These are phyloP conservation scores for Russula virescens DNA, from an alignment of 768 basidiomycete genomes.

Conservation along the genomic window DNA sequence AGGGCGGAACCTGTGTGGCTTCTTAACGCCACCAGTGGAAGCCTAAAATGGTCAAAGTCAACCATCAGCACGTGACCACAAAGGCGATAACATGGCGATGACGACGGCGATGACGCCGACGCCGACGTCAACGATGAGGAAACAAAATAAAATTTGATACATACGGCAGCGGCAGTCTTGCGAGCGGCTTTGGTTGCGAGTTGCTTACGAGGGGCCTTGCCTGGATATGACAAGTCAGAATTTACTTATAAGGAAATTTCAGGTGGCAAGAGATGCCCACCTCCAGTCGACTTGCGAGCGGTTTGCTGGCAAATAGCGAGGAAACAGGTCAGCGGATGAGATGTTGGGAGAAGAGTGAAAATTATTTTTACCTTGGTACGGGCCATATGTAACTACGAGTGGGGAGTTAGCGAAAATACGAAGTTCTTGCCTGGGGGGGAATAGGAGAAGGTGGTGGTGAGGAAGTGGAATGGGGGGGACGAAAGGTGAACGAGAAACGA, in stretches of 20 bases:
- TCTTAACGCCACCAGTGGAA: conserved; percentile 97
- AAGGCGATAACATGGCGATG: conserved; percentile 2
- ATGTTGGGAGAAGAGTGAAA: neutral
- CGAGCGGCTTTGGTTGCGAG: conserved; percentile 94
- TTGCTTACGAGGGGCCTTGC: conserved; percentile 90
- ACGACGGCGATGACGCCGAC: conserved; percentile 23
- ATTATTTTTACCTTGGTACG: conserved; percentile 67
- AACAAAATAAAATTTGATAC: conserved; percentile 31
- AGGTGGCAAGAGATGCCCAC: conserved; percentile 43
- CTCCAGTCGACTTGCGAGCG: conserved; percentile 98
- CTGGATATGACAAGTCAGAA: conserved; percentile 37
- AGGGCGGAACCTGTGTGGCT: conserved; percentile 95
- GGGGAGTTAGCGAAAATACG: conserved; percentile 17
- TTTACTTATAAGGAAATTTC: conserved; percentile 24
- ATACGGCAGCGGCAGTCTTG: conserved; percentile 70
- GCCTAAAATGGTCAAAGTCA: conserved; percentile 36
- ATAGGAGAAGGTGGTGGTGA: conserved; percentile 24
- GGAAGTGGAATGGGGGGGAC: conserved; percentile 12
- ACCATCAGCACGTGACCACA: conserved; percentile 21
- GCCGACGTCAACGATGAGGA: conserved; percentile 18
- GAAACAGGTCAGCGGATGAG: conserved; percentile 3
- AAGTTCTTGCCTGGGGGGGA: conserved; percentile 8
- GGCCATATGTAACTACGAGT: conserved; percentile 51
- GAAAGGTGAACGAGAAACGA: conserved; percentile 22
- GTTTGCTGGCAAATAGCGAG: conserved; percentile 67